Percentiles rank a stretch among this genome's conserved stretches.
These are phyloP conservation scores for Ustulina deusta DNA, from an alignment of 2,329 filamentous ascomycete species.

Conservation along the genomic window DNA sequence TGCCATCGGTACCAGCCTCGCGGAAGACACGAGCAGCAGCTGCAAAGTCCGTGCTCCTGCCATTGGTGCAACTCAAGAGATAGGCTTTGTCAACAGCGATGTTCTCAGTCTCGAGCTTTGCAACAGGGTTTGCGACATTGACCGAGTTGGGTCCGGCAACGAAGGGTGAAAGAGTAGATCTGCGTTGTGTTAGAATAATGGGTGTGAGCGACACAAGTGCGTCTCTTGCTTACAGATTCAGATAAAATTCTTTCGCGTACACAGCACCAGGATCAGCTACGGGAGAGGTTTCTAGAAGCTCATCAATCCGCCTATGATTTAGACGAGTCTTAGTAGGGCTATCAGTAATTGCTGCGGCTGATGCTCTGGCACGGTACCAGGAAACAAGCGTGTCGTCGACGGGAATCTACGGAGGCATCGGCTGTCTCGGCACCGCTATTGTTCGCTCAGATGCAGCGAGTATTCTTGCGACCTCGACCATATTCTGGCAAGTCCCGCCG, in stretches of 20 bases:
- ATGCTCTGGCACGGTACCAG: slow-evolving; percentile 84
- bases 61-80: slow-evolving; percentile 75
- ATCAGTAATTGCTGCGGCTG: slow-evolving; percentile 72
- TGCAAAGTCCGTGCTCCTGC: slow-evolving; percentile 70
- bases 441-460: slow-evolving; percentile 8
- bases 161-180: slow-evolving; percentile 85
- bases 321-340: slow-evolving; percentile 68
- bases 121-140: slow-evolving; percentile 83
- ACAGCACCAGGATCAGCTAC: slow-evolving; percentile 80
- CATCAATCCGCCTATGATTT: slow-evolving; percentile 78
- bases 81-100: slow-evolving; percentile 89
- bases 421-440: no score
- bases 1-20: slow-evolving; percentile 75
- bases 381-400: slow-evolving; percentile 77
- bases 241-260: slow-evolving; percentile 85
- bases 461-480: slow-evolving; percentile 52
- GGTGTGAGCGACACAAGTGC: background rate
- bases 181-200: slow-evolving; percentile 55
- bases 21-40: slow-evolving; percentile 88
- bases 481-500: slow-evolving; percentile 91
- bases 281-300: slow-evolving; percentile 74
- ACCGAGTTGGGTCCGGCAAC: slow-evolving; percentile 92
- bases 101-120: slow-evolving; percentile 76
- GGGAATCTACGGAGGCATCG: no score
- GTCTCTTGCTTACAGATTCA: slow-evolving; percentile 68